Base-by-base conservation (phyloP, 352 stramenopile species). In the Phytophthora syringae region DNA sequence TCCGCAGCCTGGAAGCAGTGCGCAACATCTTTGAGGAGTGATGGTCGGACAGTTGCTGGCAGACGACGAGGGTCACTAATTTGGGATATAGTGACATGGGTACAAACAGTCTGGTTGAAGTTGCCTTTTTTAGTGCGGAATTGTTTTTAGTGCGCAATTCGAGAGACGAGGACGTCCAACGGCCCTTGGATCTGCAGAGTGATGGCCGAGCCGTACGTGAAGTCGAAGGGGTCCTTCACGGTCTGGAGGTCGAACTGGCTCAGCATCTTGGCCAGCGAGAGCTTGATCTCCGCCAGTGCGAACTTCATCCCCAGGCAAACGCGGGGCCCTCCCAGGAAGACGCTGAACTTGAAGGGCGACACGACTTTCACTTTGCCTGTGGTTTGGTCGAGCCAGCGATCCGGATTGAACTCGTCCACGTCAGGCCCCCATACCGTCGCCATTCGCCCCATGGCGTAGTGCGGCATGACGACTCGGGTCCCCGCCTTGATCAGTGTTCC, bases 281-380 rank as follows among this genome's bases (percentile, higher is more conserved):
- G 86, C 53, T 90, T 90, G 50, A 89, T 67, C 60, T 90, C 84
- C 1, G 83, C 62, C 40, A 92, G 48, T 10, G 77, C 83, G 42
- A 90, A 80, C 52, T 87, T 85, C 69, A 84, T 80, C 11, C 86
- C 86, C 7, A 94, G 28, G 40, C 84, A 95, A n/a, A 76, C 76
- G 18, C 86, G 84, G 7, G 76, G 79, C 0, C 88, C 88, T 20
- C 73, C 84, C 11, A 87, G 57, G 59, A 96, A 94, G 0, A 74
- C 79, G 6, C 74, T 72, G 55, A 89, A 94, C 59, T 89, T 86
- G 67, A 81, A 90, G 6, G 80, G 64, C 7, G 79, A 87, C 20
- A 89, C 56, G 32, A 74, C 60, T 2, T 72, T 71, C 18, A 83
- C 51, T 37, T 82, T 88, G 18, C 71, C 63, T 0, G 72, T 86